These are phyloP conservation scores for Talaromyces amestolkiae DNA, from an alignment of 2,329 filamentous ascomycete species.

Conservation along the genomic window DNA sequence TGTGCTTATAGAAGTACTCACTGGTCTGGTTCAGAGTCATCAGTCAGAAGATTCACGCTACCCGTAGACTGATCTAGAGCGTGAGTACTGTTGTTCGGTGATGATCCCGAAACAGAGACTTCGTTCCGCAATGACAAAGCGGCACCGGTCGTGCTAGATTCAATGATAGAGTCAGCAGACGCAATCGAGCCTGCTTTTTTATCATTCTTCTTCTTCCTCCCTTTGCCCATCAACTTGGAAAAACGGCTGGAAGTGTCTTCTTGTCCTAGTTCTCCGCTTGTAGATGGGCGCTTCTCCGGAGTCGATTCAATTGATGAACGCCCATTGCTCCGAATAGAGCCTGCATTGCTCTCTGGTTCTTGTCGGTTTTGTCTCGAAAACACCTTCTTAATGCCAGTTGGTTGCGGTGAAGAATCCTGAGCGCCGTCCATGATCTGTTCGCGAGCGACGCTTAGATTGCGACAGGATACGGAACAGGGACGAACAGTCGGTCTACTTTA, in stretches of 20 bases:
- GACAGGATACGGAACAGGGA: not conserved
- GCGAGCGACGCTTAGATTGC: not conserved
- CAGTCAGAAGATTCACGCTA: constrained; percentile 31
- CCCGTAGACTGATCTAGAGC: constrained; percentile 25
- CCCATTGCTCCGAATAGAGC: constrained; percentile 34
- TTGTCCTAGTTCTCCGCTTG: constrained; percentile 31
- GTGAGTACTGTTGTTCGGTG: constrained; percentile 25
- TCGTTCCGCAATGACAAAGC: constrained; percentile 26
- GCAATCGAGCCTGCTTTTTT: constrained; percentile 12
- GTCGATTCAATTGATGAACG: constrained; percentile 41
- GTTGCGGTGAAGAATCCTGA: constrained; percentile 26
- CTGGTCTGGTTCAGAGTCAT: constrained; percentile 44
- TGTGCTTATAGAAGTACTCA: constrained; percentile 24
- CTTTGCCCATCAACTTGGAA: constrained; percentile 50
- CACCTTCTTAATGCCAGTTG: constrained; percentile 36
- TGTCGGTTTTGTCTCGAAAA: constrained; percentile 35
- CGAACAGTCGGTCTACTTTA: not conserved
- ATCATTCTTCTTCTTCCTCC: constrained; percentile 45
- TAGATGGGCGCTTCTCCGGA: constrained; percentile 37
- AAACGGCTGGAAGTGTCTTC: constrained; percentile 45
- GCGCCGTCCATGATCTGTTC: constrained; percentile 34
- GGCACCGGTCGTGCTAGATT: not conserved
- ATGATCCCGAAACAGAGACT: constrained; percentile 26
- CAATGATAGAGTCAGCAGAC: constrained; percentile 6
- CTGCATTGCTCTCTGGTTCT: constrained; percentile 34